Evolutionary conservation across 139 green algal species (phyloP), one percentile per base, ranked within the genome.

Genomic region (Chlamydomonas sp.): DNA sequence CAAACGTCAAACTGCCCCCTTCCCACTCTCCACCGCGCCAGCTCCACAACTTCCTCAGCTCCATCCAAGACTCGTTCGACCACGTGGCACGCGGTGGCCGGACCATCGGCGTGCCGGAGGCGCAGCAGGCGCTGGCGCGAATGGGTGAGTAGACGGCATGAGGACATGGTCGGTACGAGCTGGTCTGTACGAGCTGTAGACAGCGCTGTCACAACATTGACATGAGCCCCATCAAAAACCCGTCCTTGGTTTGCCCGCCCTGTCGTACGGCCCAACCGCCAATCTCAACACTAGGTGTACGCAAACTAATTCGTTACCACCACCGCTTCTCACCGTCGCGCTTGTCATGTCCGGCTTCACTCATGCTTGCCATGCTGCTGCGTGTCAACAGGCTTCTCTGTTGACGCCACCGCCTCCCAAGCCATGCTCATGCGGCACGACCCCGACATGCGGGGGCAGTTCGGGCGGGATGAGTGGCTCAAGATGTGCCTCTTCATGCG

Each of bases 11-110:
- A 49, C 31, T 49, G 31, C 31, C 31, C 31, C 31, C 31, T 49
- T 49, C 31, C 31, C 31, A 49, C 31, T 49, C 31, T 49, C 31
- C 31, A 49, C 31, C 31, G 31, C 31, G 31, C 31, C 31, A 49
- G 73, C 61, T 87, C 73, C 83, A 87, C 62, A 14, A 17, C 31
- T 87, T 87, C 62, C 83, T 87, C n/a, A 16, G 18, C 2, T 2
- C 31, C 3, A 73, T 80, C 0, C 73, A 69, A 31, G 75, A 67
- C 62, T 31, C 17, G 18, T 87, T 87, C 20, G 12, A 49, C 12
- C 16, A 1, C 0, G 15, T 66, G 18, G 20, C 71, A 1, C 71
- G 81, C 71, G 81, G 81, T 2, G 31, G 49, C 59, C 58, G 14
- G 16, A 4, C 8, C 6, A 3, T 80, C 0, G 14, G 15, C 15